Evolutionary conservation across 2,329 filamentous ascomycete genomes (phyloP).

Genomic region (Cladosporium oxysporum): DNA sequence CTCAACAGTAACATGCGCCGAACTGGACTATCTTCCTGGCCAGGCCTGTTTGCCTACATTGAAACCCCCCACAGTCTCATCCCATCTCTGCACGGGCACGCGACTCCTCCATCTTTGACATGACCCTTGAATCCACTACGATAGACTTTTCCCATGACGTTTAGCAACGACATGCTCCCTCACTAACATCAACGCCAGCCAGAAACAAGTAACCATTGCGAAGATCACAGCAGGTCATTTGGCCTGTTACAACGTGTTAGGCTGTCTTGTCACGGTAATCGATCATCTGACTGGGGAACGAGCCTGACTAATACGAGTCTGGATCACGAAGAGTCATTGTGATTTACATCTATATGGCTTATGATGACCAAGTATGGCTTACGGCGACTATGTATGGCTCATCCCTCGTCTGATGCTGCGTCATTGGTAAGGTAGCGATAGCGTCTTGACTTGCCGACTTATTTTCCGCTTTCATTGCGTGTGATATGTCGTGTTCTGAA

Average conservation of each 20-base stretch:
- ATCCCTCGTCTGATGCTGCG: not conserved
- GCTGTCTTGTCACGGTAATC: not conserved
- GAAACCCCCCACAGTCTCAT: not conserved
- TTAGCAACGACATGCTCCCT: not conserved
- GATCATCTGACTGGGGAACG: not conserved
- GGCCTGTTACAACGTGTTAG: not conserved
- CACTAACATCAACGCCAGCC: not conserved
- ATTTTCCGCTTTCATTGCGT: not conserved
- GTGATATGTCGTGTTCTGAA: not conserved
- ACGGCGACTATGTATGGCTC: not conserved
- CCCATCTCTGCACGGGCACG: not conserved
- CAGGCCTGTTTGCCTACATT: not conserved
- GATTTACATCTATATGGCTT: not conserved
- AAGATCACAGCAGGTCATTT: not conserved
- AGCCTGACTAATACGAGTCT: not conserved
- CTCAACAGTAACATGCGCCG: not conserved
- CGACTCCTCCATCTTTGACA: not conserved
- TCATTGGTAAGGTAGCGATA: not conserved
- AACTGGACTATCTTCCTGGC: not conserved
- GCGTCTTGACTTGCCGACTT: too few relatives aligned
- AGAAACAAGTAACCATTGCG: not conserved
- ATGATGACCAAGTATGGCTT: not conserved
- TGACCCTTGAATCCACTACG: not conserved
- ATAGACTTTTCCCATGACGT: slow-evolving; percentile 9
- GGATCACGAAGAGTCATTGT: not conserved